These are phyloP conservation scores for Ricinus communis DNA, from an alignment of 345 rosid species.

Conservation along the genomic window DNA sequence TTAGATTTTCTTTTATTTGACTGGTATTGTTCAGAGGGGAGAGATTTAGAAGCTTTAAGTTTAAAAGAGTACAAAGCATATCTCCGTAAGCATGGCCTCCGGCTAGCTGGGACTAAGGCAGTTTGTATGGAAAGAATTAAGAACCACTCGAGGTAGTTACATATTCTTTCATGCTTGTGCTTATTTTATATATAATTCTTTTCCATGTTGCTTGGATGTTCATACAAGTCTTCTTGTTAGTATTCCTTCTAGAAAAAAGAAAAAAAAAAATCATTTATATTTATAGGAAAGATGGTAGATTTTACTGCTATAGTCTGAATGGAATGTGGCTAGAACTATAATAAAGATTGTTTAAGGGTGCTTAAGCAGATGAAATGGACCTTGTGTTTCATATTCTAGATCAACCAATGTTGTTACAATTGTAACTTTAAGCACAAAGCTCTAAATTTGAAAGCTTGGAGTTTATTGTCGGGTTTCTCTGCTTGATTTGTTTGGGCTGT, in stretches of 20 bases:
- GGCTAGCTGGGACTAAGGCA: conserved; percentile 49
- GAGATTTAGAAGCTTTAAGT: conserved; percentile 37
- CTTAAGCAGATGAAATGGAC: too few species aligned
- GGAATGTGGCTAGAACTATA: neutral
- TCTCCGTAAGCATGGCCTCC: conserved; percentile 47
- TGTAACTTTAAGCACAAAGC: neutral
- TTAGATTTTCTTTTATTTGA: conserved; percentile 10
- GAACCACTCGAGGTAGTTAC: conserved; percentile 53
- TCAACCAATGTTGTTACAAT: neutral
- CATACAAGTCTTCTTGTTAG: neutral
- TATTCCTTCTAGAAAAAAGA: neutral
- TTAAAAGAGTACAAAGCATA: conserved; percentile 51
- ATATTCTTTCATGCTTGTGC: neutral
- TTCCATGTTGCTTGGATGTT: neutral
- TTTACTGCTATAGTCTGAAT: neutral
- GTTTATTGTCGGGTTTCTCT: too few species aligned
- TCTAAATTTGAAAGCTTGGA: neutral
- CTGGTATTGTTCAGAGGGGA: conserved; percentile 32
- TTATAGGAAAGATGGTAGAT: neutral
- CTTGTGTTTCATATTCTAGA: too few species aligned
- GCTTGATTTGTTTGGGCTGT: too few species aligned
- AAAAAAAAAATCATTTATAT: neutral
- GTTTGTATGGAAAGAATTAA: conserved; percentile 46
- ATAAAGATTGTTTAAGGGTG: too few species aligned
- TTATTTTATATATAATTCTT: neutral